Percentiles rank a stretch among this genome's conserved stretches.
Conservation (phyloP, 768 basidiomycete species). For the Paxillus involutus region DNA sequence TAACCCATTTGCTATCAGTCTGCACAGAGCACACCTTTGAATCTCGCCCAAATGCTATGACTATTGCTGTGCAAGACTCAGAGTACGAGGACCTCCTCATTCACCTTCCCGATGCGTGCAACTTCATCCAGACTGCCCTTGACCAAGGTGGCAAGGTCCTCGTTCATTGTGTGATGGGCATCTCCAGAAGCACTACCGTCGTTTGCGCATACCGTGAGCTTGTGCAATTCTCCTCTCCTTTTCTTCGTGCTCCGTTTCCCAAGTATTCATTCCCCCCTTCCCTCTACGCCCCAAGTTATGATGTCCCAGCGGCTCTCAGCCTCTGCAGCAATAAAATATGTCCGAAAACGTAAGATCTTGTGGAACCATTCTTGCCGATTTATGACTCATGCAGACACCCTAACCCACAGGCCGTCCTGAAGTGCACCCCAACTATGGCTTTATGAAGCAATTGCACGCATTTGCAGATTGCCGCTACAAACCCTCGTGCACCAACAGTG, state of each 20-base stretch:
- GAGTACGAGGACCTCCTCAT: constrained; percentile 60
- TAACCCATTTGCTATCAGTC: constrained; percentile 57
- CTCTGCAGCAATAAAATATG: constrained; percentile 44
- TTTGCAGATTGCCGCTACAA: constrained; percentile 53
- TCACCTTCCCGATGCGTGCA: constrained; percentile 57
- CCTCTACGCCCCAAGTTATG: constrained; percentile 43
- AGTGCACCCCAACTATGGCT: constrained; percentile 45
- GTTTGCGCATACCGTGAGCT: constrained; percentile 55
- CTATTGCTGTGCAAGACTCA: constrained; percentile 41
- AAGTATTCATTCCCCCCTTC: neutral
- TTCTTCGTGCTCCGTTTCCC: neutral
- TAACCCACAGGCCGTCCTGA: constrained; percentile 34
- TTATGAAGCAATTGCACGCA: constrained; percentile 56
- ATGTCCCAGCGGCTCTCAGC: constrained; percentile 41
- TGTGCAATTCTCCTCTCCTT: neutral
- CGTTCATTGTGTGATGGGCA: constrained; percentile 73
- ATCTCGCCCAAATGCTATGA: constrained; percentile 36
- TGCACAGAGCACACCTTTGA: constrained; percentile 52
- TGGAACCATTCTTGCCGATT: neutral
- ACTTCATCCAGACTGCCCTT: constrained; percentile 63
- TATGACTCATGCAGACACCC: constrained; percentile 9
- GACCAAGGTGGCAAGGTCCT: constrained; percentile 53
- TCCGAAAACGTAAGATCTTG: constrained; percentile 45
- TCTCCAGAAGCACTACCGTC: constrained; percentile 66
- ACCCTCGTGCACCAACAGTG: constrained; percentile 39